Evolutionary conservation across 805 yeast genomes (phyloP).

Genomic region (Kazachstania africana): DNA sequence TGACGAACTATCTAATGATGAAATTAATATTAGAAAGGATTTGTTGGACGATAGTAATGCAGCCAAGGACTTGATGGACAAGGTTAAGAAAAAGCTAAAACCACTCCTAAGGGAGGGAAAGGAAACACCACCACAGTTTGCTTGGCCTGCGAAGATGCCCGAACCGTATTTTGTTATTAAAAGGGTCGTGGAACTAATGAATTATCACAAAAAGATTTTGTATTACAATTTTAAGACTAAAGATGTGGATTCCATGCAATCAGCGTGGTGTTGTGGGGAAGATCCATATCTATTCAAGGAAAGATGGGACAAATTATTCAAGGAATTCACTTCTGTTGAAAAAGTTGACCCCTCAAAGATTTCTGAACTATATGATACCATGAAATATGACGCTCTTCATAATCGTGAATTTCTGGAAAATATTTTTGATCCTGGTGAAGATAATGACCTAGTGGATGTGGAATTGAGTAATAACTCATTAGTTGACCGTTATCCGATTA

Average conservation of each 20-base stretch:
- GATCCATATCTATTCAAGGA: constrained; percentile 84
- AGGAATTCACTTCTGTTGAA: constrained; percentile 83
- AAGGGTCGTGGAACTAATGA: constrained; percentile 91
- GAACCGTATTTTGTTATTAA: constrained; percentile 91
- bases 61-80: constrained; percentile 95
- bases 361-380: constrained; percentile 91
- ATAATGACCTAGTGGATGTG: constrained; percentile 24
- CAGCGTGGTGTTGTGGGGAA: constrained; percentile 93
- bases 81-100: constrained; percentile 90
- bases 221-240: constrained; percentile 60
- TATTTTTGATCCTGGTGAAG: constrained; percentile 57
- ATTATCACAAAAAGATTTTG: constrained; percentile 76
- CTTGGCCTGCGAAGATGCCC: constrained; percentile 98
- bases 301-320: constrained; percentile 93
- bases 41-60: constrained; percentile 93
- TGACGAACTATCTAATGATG: constrained; percentile 64
- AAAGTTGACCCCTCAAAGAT: constrained; percentile 97
- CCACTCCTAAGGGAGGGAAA: constrained; percentile 91
- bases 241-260: constrained; percentile 58
- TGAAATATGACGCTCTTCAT: constrained; percentile 96
- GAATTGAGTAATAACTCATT: constrained; percentile 31
- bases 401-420: constrained; percentile 79
- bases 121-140: constrained; percentile 93
- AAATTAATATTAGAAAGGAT: constrained; percentile 75
- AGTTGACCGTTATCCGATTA: constrained; percentile 63